Evolutionary conservation across 139 green algal species (phyloP), one percentile per base, ranked within the genome.

Genomic region (Auxenochlorella pyrenoidosa): DNA sequence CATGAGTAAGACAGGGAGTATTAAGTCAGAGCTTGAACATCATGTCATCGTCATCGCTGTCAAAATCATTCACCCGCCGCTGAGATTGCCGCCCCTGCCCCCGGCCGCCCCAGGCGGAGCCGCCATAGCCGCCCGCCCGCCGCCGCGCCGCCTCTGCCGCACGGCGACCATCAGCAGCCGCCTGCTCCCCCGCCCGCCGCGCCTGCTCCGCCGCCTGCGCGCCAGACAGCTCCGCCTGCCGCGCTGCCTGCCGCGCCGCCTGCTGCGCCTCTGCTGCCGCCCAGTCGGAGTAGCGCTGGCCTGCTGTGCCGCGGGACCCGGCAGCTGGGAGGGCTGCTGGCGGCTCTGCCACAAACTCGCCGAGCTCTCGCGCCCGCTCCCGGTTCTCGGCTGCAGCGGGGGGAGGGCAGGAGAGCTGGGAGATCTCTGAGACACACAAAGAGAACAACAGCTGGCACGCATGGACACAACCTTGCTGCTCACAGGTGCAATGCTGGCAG

Each of bases 321-420:
- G 76, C 47, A 22, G 30, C 40, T 10, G 80, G 60, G 30, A 75
- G 80, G 5, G 80, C 60, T 26, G 40, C 60, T 4, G 19, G 40
- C 15, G 13, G 28, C 26, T 12, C 40, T 5, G 21, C 80, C 3
- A 41, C 80, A 85, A 76, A 75, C 32, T 40, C 80, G 5, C 66
- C 41, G 13, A 85, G 60, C 80, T 85, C 80, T 0, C 63, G 80
- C 16, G 40, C 18, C 6, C 80, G 60, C 15, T 66, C 80, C 28
- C 80, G 80, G 63, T 76, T 85, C 63, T 85, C 80, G 5, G 40
- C 80, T 85, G 80, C 63, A 77, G n/a, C n/a, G n/a, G 68, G 40
- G 32, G 15, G 75, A 24, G 30, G 75, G 30, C 26, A 36, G 75
- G 10, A 40, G 22, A 26, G 43, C 30, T n/a, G n/a, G n/a, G n/a